These are phyloP conservation scores for Trichothecium roseum DNA, from an alignment of 2,329 filamentous ascomycete genomes.

Conservation along the genomic window DNA sequence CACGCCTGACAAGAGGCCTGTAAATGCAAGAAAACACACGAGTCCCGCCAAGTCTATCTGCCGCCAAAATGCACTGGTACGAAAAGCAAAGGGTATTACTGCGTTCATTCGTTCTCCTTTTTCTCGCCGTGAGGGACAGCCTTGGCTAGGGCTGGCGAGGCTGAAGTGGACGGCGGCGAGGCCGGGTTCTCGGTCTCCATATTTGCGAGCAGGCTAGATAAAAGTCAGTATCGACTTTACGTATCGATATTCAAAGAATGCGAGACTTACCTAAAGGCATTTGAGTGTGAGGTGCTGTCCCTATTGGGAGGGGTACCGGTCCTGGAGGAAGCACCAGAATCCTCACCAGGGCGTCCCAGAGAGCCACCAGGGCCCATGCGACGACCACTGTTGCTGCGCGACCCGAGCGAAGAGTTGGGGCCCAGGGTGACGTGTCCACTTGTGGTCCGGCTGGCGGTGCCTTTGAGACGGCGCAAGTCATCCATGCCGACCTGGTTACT, in stretches of 20 bases:
- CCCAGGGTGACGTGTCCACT: conserved; percentile 60
- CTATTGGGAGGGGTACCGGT: conserved; percentile 72
- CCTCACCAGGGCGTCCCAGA: conserved; percentile 64
- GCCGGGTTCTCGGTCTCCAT: conserved; percentile 53
- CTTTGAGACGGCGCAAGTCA: conserved; percentile 77
- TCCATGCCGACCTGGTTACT: conserved; percentile 87
- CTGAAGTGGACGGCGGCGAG: conserved; percentile 60
- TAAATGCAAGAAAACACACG: conserved; percentile 33
- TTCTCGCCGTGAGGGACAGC: conserved; percentile 46
- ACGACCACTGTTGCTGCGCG: conserved; percentile 84
- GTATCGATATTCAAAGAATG: neutral
- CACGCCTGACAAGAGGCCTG: conserved; percentile 24
- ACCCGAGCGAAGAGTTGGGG: conserved; percentile 77
- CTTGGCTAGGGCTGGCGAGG: conserved; percentile 57
- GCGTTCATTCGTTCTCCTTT: conserved; percentile 34
- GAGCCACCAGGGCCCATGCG: conserved; percentile 67
- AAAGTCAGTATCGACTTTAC: conserved; percentile 4
- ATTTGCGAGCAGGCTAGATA: conserved; percentile 42
- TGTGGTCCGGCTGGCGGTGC: conserved; percentile 45
- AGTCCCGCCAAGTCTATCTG: conserved; percentile 38
- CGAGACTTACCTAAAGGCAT: conserved; percentile 79
- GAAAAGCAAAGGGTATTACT: conserved; percentile 17
- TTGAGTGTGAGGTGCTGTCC: conserved; percentile 56
- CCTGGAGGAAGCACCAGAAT: conserved; percentile 79
- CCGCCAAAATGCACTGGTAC: conserved; percentile 35